Percentiles rank a stretch among this genome's conserved stretches.
phyloP scores from a whole-genome alignment of 495 filamentous ascomycete species.

The Aspergillus ellipticus region DNA sequence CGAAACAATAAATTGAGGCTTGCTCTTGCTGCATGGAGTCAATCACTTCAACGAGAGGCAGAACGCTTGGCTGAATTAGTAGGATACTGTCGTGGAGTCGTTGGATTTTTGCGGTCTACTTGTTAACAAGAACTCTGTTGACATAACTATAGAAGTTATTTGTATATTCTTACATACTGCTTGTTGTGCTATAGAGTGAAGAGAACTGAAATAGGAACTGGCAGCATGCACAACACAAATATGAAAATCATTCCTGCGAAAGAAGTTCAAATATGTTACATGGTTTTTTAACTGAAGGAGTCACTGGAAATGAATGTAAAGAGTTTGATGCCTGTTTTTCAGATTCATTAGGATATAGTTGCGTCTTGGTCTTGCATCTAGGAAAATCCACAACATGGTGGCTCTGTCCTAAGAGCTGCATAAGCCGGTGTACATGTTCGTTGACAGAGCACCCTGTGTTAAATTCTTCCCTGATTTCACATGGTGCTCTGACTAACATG shows the following conservation, averaged over 20 bases:
- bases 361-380: not conserved
- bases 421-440: conserved; percentile 14
- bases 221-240: not conserved
- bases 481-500: conserved; percentile 27
- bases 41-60: conserved; percentile 62
- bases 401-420: not conserved
- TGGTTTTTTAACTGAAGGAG: not conserved
- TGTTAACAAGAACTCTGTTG: no score
- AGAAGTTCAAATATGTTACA: conserved; percentile 9
- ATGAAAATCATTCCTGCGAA: conserved; percentile 6
- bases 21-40: conserved; percentile 61
- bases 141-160: not conserved
- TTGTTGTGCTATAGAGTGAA: not conserved
- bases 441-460: not conserved
- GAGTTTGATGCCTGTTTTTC: not conserved
- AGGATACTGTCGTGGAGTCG: conserved; percentile 82
- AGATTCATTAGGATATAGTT: not conserved
- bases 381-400: no score
- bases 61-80: conserved; percentile 70
- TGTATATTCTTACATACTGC: not conserved
- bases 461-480: conserved; percentile 19
- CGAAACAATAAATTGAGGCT: conserved; percentile 40
- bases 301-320: not conserved
- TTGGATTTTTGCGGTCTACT: conserved; percentile 77
- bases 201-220: not conserved